These are phyloP conservation scores for Citrus glauca DNA, from an alignment of 345 rosid genomes.

Conservation along the genomic window DNA sequence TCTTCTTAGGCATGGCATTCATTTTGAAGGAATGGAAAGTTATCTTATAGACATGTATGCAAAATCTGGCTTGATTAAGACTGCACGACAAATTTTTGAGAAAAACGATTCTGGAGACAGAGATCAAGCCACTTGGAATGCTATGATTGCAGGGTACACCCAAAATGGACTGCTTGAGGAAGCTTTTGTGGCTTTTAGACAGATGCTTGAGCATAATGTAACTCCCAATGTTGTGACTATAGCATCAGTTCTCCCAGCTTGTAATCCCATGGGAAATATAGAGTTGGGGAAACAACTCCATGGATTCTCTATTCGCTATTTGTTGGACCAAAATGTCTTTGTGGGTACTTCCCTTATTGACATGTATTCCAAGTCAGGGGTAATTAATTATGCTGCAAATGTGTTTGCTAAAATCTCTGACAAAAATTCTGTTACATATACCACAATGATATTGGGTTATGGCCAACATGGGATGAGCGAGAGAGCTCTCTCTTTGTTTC, in stretches of 20 bases:
- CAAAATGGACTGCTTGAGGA: constrained; percentile 64
- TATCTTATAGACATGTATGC: constrained; percentile 88
- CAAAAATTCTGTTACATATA: constrained; percentile 74
- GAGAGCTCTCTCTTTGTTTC: constrained; percentile 71
- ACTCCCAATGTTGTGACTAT: constrained; percentile 68
- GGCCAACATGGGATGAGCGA: constrained; percentile 89
- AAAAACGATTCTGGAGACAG: constrained; percentile 22
- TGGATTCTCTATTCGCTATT: constrained; percentile 61
- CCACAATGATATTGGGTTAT: constrained; percentile 75
- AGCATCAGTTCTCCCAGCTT: constrained; percentile 81
- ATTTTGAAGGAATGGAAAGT: constrained; percentile 72
- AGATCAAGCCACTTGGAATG: constrained; percentile 90
- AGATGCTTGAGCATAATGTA: constrained; percentile 59
- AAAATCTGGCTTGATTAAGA: constrained; percentile 65
- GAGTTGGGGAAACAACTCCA: constrained; percentile 77
- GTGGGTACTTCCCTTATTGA: constrained; percentile 74
- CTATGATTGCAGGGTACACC: constrained; percentile 80
- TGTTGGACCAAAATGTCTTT: constrained; percentile 64
- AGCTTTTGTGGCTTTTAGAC: constrained; percentile 44
- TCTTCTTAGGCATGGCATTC: constrained; percentile 60
- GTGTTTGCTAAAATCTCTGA: constrained; percentile 45
- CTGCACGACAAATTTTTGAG: constrained; percentile 45
- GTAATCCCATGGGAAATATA: constrained; percentile 55
- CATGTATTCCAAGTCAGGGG: constrained; percentile 87
- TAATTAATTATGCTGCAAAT: constrained; percentile 51